phyloP scores from a whole-genome alignment of 495 filamentous ascomycete species.

The Annulohypoxylon bovei region DNA sequence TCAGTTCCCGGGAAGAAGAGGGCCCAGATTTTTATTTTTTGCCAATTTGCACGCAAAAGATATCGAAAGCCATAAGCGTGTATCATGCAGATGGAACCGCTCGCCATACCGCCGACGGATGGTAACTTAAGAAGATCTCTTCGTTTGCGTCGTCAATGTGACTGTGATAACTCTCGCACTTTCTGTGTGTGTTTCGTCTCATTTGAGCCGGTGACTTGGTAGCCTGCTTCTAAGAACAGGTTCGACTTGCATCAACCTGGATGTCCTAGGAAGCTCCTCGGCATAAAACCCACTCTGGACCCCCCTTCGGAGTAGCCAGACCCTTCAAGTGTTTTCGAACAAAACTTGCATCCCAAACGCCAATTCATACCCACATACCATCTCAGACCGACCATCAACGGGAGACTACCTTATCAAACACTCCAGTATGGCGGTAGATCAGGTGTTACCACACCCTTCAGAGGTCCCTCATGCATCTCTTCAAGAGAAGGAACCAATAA shows the following conservation, averaged over 20 bases:
- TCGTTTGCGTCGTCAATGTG: slow-evolving; percentile 30
- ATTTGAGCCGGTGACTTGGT: slow-evolving; percentile 23
- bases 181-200: background rate
- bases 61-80: slow-evolving; percentile 3
- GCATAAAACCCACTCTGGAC: slow-evolving; percentile 24
- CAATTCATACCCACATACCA: background rate
- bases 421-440: slow-evolving; percentile 35
- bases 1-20: slow-evolving; percentile 31
- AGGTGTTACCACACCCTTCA: slow-evolving; percentile 30
- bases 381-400: background rate
- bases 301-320: background rate
- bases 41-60: slow-evolving; percentile 29
- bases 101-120: slow-evolving; percentile 42
- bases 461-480: slow-evolving; percentile 1
- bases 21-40: slow-evolving; percentile 33
- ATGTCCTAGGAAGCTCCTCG: background rate
- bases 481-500: slow-evolving; percentile 28
- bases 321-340: background rate
- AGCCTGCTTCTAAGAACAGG: background rate
- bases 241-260: slow-evolving; percentile 9
- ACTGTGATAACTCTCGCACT: slow-evolving; percentile 22
- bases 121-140: slow-evolving; percentile 35
- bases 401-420: slow-evolving; percentile 12
- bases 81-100: slow-evolving; percentile 38
- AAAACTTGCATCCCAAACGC: background rate